A percentile compares a stretch with the other conserved stretches of the same genome.
Conservation (phyloP, 495 filamentous ascomycete species). For the Aspergillus cavernicola region DNA sequence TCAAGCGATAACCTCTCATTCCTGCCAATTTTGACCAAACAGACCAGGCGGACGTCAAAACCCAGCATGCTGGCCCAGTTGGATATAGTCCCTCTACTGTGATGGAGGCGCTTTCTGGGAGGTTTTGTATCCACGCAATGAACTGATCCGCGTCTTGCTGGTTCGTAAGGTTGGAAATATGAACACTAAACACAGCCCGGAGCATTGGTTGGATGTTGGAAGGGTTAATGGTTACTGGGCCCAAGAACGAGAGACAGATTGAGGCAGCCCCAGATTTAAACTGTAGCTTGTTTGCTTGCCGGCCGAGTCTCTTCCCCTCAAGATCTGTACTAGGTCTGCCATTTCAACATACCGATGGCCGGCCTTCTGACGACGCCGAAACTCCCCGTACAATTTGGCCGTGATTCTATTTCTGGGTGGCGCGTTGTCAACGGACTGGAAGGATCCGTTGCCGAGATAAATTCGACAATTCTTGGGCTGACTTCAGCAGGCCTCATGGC, state of each 20-base stretch:
- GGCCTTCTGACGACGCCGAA: not conserved
- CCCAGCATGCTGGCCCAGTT: conserved; percentile 8
- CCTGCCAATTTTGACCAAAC: not conserved
- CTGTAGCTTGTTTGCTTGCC: not conserved
- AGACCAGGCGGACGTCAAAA: conserved; percentile 9
- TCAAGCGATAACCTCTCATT: not conserved
- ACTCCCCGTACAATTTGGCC: not conserved
- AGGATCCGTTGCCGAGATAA: not conserved
- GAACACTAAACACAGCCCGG: conserved; percentile 16
- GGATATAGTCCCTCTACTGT: conserved; percentile 9
- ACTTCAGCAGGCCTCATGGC: not conserved
- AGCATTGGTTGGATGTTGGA: conserved; percentile 9
- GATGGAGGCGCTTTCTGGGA: conserved; percentile 9
- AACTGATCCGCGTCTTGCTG: conserved; percentile 9
- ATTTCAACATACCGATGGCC: conserved; percentile 3
- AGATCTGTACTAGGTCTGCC: not conserved
- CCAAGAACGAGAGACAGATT: conserved; percentile 11
- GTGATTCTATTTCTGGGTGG: not conserved
- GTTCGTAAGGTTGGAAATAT: conserved; percentile 13
- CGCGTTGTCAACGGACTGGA: too few species aligned
- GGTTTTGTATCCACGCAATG: conserved; percentile 12
- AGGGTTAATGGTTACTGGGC: conserved; percentile 7
- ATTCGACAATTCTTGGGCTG: conserved; percentile 4
- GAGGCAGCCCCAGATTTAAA: conserved; percentile 1
- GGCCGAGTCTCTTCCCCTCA: not conserved